These are phyloP conservation scores for Litsea cubeba DNA, from an alignment of 164 flowering plant genomes.

Conservation along the genomic window DNA sequence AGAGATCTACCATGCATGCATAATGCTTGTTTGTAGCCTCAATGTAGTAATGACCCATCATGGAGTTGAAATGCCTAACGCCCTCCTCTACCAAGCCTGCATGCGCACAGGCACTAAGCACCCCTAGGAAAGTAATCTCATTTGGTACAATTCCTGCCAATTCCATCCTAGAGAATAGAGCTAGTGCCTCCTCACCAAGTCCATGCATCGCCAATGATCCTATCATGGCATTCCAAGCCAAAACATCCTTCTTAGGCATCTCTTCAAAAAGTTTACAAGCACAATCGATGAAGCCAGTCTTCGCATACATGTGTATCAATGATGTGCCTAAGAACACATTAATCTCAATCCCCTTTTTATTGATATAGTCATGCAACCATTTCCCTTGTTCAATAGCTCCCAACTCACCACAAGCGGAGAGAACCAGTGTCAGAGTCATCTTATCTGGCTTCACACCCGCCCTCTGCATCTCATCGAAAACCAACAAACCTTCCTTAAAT, in stretches of 20 bases:
- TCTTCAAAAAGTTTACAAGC: constrained; percentile 11
- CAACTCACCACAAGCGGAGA: constrained; percentile 18
- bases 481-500: constrained; percentile 10
- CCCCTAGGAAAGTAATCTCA: constrained; percentile 18
- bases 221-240: constrained; percentile 24
- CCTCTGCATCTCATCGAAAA: constrained; percentile 15
- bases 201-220: constrained; percentile 19
- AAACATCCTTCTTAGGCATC: constrained; percentile 14
- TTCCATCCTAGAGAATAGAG: constrained; percentile 15
- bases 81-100: constrained; percentile 21
- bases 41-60: constrained; percentile 8
- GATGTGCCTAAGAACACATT: constrained; percentile 14
- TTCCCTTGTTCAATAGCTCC: constrained; percentile 12
- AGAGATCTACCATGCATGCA: constrained; percentile 23
- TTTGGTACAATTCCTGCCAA: constrained; percentile 15
- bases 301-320: constrained; percentile 17
- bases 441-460: constrained; percentile 12
- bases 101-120: constrained; percentile 20
- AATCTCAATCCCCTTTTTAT: constrained; percentile 9
- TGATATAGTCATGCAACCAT: constrained; percentile 12
- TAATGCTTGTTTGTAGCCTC: constrained; percentile 18
- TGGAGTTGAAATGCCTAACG: constrained; percentile 12
- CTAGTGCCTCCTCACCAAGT: constrained; percentile 10
- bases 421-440: constrained; percentile 11
- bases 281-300: constrained; percentile 12